A percentile compares a stretch with the other conserved stretches of the same genome.
phyloP scores from a whole-genome alignment of 2,329 filamentous ascomycete genomes.

The Colletotrichum orchidophilum region DNA sequence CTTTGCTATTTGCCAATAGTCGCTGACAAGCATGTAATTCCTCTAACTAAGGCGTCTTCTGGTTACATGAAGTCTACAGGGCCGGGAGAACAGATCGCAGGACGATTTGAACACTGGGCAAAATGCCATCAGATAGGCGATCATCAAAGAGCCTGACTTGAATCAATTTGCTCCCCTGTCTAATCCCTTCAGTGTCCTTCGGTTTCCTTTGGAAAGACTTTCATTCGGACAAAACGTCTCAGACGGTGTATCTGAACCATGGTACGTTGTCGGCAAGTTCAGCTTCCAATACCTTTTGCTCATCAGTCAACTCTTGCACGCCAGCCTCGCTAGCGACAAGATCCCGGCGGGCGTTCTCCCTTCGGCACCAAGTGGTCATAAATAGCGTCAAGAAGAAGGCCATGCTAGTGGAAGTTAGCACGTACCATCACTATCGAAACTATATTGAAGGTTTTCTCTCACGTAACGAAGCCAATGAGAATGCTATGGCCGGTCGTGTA shows the following conservation, averaged over 20 bases:
- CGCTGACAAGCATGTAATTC: background rate
- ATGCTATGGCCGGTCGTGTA: slow-evolving; percentile 56
- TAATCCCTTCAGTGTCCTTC: background rate
- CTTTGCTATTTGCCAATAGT: background rate
- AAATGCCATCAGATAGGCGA: background rate
- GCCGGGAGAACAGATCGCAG: background rate
- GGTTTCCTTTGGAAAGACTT: no score
- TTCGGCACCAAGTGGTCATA: slow-evolving; percentile 44
- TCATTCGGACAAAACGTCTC: background rate
- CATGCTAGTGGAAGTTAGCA: slow-evolving; percentile 35
- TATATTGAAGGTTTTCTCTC: background rate
- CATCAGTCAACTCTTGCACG: slow-evolving; percentile 38
- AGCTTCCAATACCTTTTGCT: slow-evolving; percentile 41
- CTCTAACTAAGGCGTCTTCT: background rate
- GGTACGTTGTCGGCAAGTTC: slow-evolving; percentile 44
- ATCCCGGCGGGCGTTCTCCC: slow-evolving; percentile 44
- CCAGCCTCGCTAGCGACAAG: slow-evolving; percentile 27
- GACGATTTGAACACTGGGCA: background rate
- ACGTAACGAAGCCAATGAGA: slow-evolving; percentile 47
- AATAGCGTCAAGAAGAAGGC: slow-evolving; percentile 44
- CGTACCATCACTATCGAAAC: slow-evolving; percentile 2
- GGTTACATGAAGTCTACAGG: background rate
- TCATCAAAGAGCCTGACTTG: background rate
- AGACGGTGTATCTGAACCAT: slow-evolving; percentile 44
- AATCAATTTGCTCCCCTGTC: background rate